These are phyloP conservation scores for Fennellomyces sp. DNA, from an alignment of 371 early-diverging fungal genomes.

Conservation along the genomic window DNA sequence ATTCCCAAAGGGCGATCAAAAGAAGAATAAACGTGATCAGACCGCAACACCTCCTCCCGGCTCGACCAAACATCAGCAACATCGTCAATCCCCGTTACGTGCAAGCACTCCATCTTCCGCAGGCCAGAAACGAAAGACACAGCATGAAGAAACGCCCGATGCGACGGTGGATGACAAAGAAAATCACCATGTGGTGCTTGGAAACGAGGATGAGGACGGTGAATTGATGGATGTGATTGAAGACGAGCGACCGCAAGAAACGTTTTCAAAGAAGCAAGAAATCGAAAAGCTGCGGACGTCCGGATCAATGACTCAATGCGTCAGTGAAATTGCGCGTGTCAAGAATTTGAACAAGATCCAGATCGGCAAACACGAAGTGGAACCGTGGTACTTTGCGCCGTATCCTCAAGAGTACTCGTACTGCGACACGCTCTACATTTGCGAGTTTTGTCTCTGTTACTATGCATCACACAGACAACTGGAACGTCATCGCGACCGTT, in stretches of 20 bases:
- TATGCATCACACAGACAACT: slow-evolving; percentile 72
- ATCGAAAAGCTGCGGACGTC: slow-evolving; percentile 87
- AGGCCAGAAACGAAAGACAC: slow-evolving; percentile 35
- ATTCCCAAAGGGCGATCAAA: slow-evolving; percentile 73
- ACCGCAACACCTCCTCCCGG: slow-evolving; percentile 28
- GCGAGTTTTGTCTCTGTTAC: slow-evolving; percentile 92
- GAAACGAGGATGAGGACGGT: slow-evolving; percentile 54
- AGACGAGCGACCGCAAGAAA: slow-evolving; percentile 12
- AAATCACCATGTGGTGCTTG: slow-evolving; percentile 30
- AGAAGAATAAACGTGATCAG: slow-evolving; percentile 55
- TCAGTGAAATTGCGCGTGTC: slow-evolving; percentile 89
- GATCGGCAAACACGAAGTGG: slow-evolving; percentile 93
- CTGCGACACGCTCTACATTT: slow-evolving; percentile 82
- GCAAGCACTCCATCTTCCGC: slow-evolving; percentile 20
- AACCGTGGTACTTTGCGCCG: slow-evolving; percentile 98
- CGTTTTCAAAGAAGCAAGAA: slow-evolving; percentile 85
- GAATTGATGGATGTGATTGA: slow-evolving; percentile 23
- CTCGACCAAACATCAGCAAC: slow-evolving; percentile 12
- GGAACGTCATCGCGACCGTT: slow-evolving; percentile 76
- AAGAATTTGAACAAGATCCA: slow-evolving; percentile 93
- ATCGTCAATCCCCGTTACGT: slow-evolving; percentile 15
- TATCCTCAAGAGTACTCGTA: slow-evolving; percentile 87
- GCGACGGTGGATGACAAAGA: slow-evolving; percentile 23
- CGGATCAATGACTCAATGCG: slow-evolving; percentile 96
- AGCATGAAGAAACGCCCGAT: slow-evolving; percentile 8